Percentiles rank a stretch among this genome's conserved stretches.
Conservation (phyloP, 305 asterid genomes). For the Euphrasia arctica region DNA sequence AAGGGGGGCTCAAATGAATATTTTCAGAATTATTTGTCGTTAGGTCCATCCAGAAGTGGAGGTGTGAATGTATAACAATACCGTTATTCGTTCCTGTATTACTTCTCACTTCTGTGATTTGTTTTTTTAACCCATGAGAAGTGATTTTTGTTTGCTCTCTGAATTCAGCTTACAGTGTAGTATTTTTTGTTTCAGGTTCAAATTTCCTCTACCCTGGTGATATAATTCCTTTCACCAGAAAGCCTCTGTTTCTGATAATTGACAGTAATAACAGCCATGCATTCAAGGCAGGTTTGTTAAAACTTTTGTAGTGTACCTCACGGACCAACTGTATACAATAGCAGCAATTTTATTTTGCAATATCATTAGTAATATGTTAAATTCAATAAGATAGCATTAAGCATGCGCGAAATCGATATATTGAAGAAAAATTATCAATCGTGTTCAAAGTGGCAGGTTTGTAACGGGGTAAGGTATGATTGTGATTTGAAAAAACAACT, state of each 20-base stretch:
- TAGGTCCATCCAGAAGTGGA: conserved; percentile 84
- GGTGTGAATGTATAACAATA: conserved; percentile 39
- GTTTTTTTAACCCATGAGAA: conserved; percentile 19
- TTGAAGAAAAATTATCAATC: too few relatives aligned
- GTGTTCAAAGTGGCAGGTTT: too few relatives aligned
- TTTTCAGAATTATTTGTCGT: conserved; percentile 59
- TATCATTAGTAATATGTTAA: conserved; percentile 19
- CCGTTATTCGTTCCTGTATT: conserved; percentile 17
- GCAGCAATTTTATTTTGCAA: conserved; percentile 25
- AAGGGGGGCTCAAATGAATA: conserved; percentile 43
- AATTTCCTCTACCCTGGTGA: conserved; percentile 89
- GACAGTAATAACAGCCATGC: conserved; percentile 96
- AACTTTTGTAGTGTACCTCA: conserved; percentile 50
- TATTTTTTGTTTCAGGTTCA: conserved; percentile 51
- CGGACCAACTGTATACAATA: conserved; percentile 15
- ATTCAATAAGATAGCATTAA: conserved; percentile 9
- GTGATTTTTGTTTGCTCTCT: conserved; percentile 19
- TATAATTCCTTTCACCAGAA: conserved; percentile 89
- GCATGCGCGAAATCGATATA: too few relatives aligned
- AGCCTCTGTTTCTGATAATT: conserved; percentile 82
- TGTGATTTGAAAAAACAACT: too few relatives aligned
- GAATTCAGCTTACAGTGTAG: conserved; percentile 20
- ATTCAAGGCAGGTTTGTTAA: conserved; percentile 99
- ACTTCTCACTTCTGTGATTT: conserved; percentile 8
- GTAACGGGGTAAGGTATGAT: too few relatives aligned